phyloP scores from a whole-genome alignment of 805 yeast species.

The Wickerhamomyces hampshirensis region DNA sequence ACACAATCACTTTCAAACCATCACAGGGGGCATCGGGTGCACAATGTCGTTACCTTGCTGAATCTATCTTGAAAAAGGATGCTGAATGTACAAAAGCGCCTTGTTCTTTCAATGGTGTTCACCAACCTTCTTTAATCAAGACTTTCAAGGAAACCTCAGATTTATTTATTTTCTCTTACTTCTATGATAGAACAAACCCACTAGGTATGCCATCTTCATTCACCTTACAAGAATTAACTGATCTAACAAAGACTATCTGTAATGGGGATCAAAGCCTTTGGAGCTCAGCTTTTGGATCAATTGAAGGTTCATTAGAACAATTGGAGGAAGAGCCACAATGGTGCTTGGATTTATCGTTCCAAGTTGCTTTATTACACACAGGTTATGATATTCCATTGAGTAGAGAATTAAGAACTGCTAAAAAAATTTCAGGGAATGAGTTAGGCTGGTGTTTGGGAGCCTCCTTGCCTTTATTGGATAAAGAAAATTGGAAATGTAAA shows the following conservation, averaged over 20 bases:
- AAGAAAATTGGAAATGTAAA: constrained; percentile 65
- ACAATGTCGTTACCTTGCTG: constrained; percentile 86
- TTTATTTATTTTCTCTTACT: constrained; percentile 87
- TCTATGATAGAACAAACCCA: constrained; percentile 91
- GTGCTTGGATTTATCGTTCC: constrained; percentile 91
- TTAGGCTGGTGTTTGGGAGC: constrained; percentile 99
- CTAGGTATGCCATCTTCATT: constrained; percentile 92
- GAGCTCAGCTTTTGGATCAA: constrained; percentile 60
- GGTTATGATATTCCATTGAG: constrained; percentile 92
- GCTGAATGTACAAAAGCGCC: constrained; percentile 68
- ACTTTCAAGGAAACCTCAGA: constrained; percentile 73
- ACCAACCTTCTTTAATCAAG: constrained; percentile 85
- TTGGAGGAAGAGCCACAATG: constrained; percentile 81
- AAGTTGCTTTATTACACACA: constrained; percentile 85
- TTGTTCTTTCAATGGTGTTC: constrained; percentile 95
- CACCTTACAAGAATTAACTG: constrained; percentile 77
- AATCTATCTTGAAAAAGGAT: constrained; percentile 77
- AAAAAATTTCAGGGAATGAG: constrained; percentile 83
- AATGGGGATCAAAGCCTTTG: constrained; percentile 75
- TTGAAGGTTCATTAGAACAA: constrained; percentile 60
- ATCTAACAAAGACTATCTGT: constrained; percentile 80
- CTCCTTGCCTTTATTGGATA: constrained; percentile 81
- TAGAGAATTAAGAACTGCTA: constrained; percentile 89
- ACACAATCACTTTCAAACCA: constrained; percentile 60
- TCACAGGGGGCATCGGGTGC: constrained; percentile 62